Base-by-base conservation (phyloP, 495 filamentous ascomycete species). In the Cenococcum geophilum region DNA sequence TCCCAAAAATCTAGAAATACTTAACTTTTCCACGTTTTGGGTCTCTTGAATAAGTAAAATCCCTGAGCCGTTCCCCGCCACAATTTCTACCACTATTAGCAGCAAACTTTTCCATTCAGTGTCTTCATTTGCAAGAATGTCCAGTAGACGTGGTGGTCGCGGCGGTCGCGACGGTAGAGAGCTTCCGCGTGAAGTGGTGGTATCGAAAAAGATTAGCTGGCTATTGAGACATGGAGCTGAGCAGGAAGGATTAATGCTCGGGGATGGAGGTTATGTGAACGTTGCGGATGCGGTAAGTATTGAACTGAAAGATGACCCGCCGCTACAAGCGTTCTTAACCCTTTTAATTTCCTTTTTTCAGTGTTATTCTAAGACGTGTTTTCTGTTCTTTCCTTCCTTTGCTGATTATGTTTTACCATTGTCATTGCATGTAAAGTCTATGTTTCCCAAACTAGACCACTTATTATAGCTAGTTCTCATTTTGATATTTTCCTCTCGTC, bases 151-250 rank as follows among this genome's bases (percentile, higher is more conserved):
- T 48, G 63, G 63, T 1, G 63, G 59, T 32, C 51, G 75, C 2
- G 66, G 77, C n/a, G 68, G 71, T 0, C 65, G 73, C 22, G 65
- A 75, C 32, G 60, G 73, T 18, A 67, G 71, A 32, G 73, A 74
- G 23, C 64, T 72, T 52, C 71, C 73, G 25, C 75, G 89, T 35
- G 82, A 87, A 45, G 79, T 87, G 9, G 77, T 77, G 35, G 78
- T 97, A 51, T 96, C 90, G 8, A 95, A 91, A 70, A 86, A 89
- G 25, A 72, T 97, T 55, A 89, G 84, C 59, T 83, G 79, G 64
- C 76, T 96, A 0, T 79, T 98, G 18, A 80, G 93, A 22, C 93
- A 98, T 73, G 89, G 86, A 50, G 93, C 95, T 5, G 78, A 82
- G 63, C 83, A 82, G 57, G 90, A 90, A 67, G 88, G 89, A 0